phyloP scores from a whole-genome alignment of 495 filamentous ascomycete genomes.

The Neurospora sp. region DNA sequence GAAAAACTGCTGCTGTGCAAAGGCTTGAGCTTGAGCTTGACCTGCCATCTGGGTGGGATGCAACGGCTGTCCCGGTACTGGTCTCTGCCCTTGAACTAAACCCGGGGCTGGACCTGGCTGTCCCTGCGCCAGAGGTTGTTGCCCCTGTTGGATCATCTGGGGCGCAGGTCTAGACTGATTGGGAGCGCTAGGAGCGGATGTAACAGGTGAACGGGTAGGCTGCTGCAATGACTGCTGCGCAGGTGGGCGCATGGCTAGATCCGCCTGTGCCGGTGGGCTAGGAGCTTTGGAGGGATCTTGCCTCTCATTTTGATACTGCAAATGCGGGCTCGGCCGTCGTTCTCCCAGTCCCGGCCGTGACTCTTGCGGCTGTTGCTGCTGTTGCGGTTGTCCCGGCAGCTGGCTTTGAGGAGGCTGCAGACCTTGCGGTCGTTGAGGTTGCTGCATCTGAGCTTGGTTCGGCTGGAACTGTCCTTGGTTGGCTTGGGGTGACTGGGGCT shows the following conservation, averaged over 20 bases:
- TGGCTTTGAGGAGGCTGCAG: neutral
- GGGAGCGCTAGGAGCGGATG: neutral
- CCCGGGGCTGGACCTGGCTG: neutral
- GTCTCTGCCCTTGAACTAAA: neutral
- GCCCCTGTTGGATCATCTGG: neutral
- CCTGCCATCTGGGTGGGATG: neutral
- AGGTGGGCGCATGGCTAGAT: neutral
- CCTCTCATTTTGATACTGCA: conserved; percentile 5
- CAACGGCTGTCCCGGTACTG: neutral
- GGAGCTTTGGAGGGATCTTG: neutral
- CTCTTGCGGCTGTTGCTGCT: conserved; percentile 4
- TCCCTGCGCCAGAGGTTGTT: neutral
- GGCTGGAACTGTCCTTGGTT: conserved; percentile 10
- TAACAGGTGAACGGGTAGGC: conserved; percentile 1
- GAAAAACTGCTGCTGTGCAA: neutral
- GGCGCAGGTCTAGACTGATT: neutral
- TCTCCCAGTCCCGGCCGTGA: neutral
- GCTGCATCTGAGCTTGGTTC: conserved; percentile 5
- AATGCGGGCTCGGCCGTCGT: neutral
- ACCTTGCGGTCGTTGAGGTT: no score
- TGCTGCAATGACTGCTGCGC: neutral
- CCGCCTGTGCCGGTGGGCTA: neutral
- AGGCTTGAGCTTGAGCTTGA: neutral
- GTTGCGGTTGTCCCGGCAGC: conserved; percentile 2
- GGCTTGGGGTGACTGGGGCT: conserved; percentile 6